phyloP scores from a whole-genome alignment of 2,329 filamentous ascomycete genomes.

The Lojkania enalia region DNA sequence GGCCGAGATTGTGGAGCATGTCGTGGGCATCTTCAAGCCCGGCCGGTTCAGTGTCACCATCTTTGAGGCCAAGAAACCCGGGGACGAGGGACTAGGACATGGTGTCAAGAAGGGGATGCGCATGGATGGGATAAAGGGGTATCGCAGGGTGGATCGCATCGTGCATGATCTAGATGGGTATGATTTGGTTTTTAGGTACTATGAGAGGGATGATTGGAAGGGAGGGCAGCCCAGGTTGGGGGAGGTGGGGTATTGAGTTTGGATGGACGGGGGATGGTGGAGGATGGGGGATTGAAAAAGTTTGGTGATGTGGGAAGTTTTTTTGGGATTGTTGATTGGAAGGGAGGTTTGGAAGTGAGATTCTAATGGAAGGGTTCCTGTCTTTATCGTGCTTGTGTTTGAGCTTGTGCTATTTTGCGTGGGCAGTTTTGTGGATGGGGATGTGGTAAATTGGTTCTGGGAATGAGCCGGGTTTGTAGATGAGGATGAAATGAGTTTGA shows the following conservation, averaged over 20 bases:
- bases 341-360: too few species aligned
- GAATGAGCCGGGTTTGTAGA: too few species aligned
- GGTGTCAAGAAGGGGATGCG: constrained; percentile 49
- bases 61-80: constrained; percentile 79
- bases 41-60: constrained; percentile 97
- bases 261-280: neutral
- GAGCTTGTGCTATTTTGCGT: too few species aligned
- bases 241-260: constrained; percentile 43
- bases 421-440: too few species aligned
- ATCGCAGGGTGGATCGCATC: constrained; percentile 88
- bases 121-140: constrained; percentile 82
- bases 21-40: constrained; percentile 93
- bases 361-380: too few species aligned
- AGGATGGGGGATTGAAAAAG: neutral
- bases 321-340: too few species aligned
- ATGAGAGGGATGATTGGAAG: constrained; percentile 84
- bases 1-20: constrained; percentile 87
- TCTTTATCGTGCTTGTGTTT: too few species aligned
- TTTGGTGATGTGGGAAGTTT: too few species aligned
- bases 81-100: constrained; percentile 45
- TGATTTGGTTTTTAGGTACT: constrained; percentile 94
- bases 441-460: too few species aligned
- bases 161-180: constrained; percentile 98
- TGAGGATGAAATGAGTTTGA: too few species aligned
- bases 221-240: constrained; percentile 66